phyloP scores from a whole-genome alignment of 257 asterid genomes.

The Solanum ossicruentum region DNA sequence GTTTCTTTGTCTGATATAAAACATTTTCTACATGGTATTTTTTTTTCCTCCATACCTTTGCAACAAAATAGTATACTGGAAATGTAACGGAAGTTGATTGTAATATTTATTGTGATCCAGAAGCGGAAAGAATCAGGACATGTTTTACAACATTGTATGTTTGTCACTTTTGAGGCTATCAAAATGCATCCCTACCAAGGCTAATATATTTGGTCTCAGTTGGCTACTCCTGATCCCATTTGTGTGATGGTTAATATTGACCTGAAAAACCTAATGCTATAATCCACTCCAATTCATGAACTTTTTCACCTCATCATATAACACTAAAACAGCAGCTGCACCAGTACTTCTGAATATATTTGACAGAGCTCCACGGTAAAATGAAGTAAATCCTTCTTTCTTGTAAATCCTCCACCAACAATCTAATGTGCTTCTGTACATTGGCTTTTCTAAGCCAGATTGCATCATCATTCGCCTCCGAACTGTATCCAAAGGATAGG shows the following conservation, averaged over 20 bases:
- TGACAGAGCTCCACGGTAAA: conserved; percentile 90
- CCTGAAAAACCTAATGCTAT: conserved; percentile 10
- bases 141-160: background rate
- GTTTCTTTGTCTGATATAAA: background rate
- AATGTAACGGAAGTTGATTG: background rate
- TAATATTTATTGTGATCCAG: background rate
- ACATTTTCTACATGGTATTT: background rate
- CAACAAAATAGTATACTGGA: background rate
- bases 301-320: conserved; percentile 85
- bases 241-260: background rate
- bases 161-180: background rate
- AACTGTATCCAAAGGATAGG: conserved; percentile 89
- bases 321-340: conserved; percentile 86
- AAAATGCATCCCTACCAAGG: background rate
- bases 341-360: conserved; percentile 91
- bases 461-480: conserved; percentile 99
- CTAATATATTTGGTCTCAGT: conserved; percentile 2
- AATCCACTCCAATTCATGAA: conserved; percentile 86
- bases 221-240: background rate
- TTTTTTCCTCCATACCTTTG: background rate
- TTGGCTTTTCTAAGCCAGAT: conserved; percentile 60
- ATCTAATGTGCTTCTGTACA: conserved; percentile 58
- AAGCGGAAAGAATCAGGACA: background rate
- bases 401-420: conserved; percentile 75
- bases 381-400: conserved; percentile 62